A percentile compares a stretch with the other conserved stretches of the same genome.
phyloP scores from a whole-genome alignment of 2,329 filamentous ascomycete species.

The Aspergillus vadensis region DNA sequence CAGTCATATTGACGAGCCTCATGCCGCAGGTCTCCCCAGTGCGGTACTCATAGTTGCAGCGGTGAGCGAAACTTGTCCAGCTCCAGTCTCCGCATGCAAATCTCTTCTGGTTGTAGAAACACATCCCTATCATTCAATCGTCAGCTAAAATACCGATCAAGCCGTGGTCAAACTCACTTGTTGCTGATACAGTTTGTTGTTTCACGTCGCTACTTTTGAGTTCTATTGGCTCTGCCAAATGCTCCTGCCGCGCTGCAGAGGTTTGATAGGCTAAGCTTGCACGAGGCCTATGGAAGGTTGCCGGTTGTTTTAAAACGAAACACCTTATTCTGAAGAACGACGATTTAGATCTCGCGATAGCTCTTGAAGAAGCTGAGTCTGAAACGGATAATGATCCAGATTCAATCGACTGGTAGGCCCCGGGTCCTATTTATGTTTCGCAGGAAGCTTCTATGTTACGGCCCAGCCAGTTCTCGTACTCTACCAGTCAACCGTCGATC shows the following conservation, averaged over 20 bases:
- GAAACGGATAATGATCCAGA: constrained; percentile 37
- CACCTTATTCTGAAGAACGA: constrained; percentile 20
- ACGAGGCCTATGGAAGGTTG: constrained; percentile 24
- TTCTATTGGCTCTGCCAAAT: constrained; percentile 36
- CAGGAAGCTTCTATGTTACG: constrained; percentile 30
- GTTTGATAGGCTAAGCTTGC: constrained; percentile 39
- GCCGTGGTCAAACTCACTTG: constrained; percentile 37
- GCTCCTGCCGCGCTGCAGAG: constrained; percentile 28
- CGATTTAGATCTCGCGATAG: constrained; percentile 26
- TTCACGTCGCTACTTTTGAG: constrained; percentile 33
- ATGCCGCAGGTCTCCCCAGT: constrained; percentile 96
- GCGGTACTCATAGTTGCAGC: constrained; percentile 92
- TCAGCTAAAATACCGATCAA: constrained; percentile 30
- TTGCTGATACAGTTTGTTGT: constrained; percentile 31
- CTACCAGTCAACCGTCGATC: constrained; percentile 34
- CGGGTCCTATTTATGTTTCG: constrained; percentile 46
- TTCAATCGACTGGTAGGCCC: constrained; percentile 30
- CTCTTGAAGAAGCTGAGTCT: constrained; percentile 28
- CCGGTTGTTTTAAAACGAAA: constrained; percentile 27
- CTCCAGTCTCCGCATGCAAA: constrained; percentile 90
- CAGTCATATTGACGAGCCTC: constrained; percentile 80
- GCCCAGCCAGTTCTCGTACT: constrained; percentile 24
- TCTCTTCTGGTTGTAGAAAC: constrained; percentile 89
- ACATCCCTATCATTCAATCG: constrained; percentile 64
- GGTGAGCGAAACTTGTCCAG: constrained; percentile 89